These are phyloP conservation scores for Leccinum rimulosum DNA, from an alignment of 768 basidiomycete genomes.

Conservation along the genomic window DNA sequence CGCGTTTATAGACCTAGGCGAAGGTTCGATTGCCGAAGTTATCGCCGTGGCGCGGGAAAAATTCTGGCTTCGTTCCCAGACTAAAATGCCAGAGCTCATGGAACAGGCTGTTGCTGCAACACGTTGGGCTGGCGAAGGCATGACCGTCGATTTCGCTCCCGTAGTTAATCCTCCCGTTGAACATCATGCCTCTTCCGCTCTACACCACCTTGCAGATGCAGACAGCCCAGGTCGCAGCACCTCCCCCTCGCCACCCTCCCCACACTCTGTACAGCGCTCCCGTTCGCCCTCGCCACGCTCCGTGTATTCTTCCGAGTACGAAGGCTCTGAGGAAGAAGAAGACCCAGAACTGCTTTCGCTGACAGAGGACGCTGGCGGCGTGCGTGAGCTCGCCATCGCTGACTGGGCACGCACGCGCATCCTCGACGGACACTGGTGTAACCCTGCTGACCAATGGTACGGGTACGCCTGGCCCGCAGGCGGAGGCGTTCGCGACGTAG, in stretches of 20 bases:
- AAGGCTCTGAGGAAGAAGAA: constrained; percentile 41
- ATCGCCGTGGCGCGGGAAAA: constrained; percentile 64
- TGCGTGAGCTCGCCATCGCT: constrained; percentile 55
- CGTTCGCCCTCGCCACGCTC: constrained; percentile 32
- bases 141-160: constrained; percentile 30
- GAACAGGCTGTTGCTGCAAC: constrained; percentile 65
- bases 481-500: constrained; percentile 29
- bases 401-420: constrained; percentile 74
- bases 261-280: constrained; percentile 26
- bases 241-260: constrained; percentile 28
- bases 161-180: constrained; percentile 5
- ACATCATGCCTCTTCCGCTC: constrained; percentile 4
- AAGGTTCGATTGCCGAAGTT: constrained; percentile 64
- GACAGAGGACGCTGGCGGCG: constrained; percentile 46
- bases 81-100: constrained; percentile 65
- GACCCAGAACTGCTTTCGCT: constrained; percentile 42
- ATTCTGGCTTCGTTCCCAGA: constrained; percentile 63
- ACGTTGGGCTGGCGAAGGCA: constrained; percentile 40
- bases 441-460: constrained; percentile 71
- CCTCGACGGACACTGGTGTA: constrained; percentile 74
- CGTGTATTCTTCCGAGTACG: constrained; percentile 32
- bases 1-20: constrained; percentile 70
- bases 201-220: constrained; percentile 7
- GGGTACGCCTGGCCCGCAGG: constrained; percentile 40
- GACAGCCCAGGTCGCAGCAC: constrained; percentile 23